phyloP scores from a whole-genome alignment of 441 rosid species.

The Omphalea diandra region DNA sequence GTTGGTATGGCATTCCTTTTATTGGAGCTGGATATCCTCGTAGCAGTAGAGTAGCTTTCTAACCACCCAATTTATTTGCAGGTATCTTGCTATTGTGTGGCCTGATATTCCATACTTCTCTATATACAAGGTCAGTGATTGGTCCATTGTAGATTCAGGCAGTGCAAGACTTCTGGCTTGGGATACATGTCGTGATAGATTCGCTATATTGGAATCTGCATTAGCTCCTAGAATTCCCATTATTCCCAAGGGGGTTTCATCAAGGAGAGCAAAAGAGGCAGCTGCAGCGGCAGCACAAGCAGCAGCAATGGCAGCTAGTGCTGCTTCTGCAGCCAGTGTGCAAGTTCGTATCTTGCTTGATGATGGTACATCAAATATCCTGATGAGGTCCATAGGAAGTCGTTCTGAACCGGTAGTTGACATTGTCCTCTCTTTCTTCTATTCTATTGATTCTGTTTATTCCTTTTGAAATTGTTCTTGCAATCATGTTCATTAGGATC shows the following conservation, averaged over 20 bases:
- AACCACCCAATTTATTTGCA: constrained; percentile 39
- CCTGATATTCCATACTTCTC: constrained; percentile 97
- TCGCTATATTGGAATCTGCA: constrained; percentile 86
- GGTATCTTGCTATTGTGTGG: constrained; percentile 96
- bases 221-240: constrained; percentile 83
- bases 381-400: constrained; percentile 90
- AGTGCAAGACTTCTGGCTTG: constrained; percentile 95
- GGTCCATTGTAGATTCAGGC: constrained; percentile 98
- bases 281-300: constrained; percentile 99
- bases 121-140: constrained; percentile 89
- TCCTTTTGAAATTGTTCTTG: constrained; percentile 1
- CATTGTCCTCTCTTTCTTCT: constrained; percentile 21
- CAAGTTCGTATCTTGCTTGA: constrained; percentile 99
- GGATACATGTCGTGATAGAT: constrained; percentile 96
- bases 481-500: background rate
- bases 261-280: constrained; percentile 92
- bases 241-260: constrained; percentile 85
- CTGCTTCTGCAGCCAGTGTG: constrained; percentile 90
- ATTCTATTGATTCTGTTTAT: constrained; percentile 1
- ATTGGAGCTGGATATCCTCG: constrained; percentile 10
- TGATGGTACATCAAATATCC: constrained; percentile 97
- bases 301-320: constrained; percentile 92
- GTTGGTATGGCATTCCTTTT: constrained; percentile 3
- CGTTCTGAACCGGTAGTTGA: constrained; percentile 86
- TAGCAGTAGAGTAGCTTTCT: constrained; percentile 18